A percentile compares a stretch with the other conserved stretches of the same genome.
Evolutionary conservation across 805 yeast genomes (phyloP).

Genomic region (Starmerella apis): DNA sequence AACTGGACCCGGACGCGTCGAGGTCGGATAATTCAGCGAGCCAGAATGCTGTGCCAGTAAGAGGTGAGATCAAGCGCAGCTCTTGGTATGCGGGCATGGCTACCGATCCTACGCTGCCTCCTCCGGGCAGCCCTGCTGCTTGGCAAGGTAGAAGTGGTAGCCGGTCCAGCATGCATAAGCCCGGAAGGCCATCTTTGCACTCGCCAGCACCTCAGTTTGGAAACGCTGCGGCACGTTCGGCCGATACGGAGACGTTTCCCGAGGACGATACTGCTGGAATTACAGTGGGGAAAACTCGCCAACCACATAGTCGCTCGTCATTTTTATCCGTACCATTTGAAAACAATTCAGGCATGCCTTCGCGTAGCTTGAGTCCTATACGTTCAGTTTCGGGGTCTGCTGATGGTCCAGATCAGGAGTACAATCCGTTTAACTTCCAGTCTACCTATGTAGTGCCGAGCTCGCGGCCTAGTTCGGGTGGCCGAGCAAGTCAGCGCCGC

Average conservation of each 20-base stretch:
- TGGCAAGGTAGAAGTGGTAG: slow-evolving; percentile 14
- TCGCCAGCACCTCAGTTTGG: neutral
- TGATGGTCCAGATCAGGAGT: slow-evolving; percentile 1
- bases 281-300: neutral
- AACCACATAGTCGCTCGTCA: neutral
- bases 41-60: neutral
- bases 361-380: slow-evolving; percentile 13
- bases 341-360: neutral
- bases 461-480: slow-evolving; percentile 19
- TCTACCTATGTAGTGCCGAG: slow-evolving; percentile 36
- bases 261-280: neutral
- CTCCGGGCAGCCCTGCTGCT: slow-evolving; percentile 22
- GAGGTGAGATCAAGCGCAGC: slow-evolving; percentile 20
- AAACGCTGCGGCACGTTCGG: neutral
- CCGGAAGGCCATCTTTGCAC: neutral
- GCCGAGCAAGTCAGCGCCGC: slow-evolving; percentile 43
- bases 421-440: slow-evolving; percentile 55
- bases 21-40: neutral
- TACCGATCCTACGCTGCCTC: slow-evolving; percentile 12
- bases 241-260: neutral
- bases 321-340: neutral
- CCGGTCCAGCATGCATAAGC: neutral
- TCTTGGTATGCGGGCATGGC: slow-evolving; percentile 24
- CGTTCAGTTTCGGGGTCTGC: slow-evolving; percentile 19
- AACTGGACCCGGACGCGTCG: slow-evolving; percentile 6